Evolutionary conservation across 345 rosid species (phyloP), one percentile per base, ranked within the genome.

Genomic region (Tarenaya hassleriana): DNA sequence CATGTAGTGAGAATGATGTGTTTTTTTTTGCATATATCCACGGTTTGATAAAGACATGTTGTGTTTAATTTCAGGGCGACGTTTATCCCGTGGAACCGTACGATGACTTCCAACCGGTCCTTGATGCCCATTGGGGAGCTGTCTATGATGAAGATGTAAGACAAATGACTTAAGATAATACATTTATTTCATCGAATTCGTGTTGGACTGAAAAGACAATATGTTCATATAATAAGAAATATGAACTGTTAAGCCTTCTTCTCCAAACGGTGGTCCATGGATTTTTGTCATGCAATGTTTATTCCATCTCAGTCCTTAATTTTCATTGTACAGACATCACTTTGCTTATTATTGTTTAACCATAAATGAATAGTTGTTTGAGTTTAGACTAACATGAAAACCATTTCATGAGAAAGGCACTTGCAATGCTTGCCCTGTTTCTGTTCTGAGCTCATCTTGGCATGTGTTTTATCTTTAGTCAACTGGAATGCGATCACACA

Each of bases 61-160:
- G 51, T 60, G 35, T 15, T 35, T 50, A 11, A 5, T 50, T 61
- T 61, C 55, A 87, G 98, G 96, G 98, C 39, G 98, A 87, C 62
- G 96, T 91, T 59, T 91, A 91, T 77, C 98, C 98, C 16, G 85
- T 84, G 69, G 96, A 88, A 64, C 76, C 82, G 20, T 72, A 66
- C 60, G 75, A 73, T 34, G 59, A 60, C 55, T 63, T 76, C 62
- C n/a, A 74, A 63, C 89, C 78, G 60, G 73, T 91, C 66, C 98
- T 91, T 34, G 95, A 91, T 66, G 90, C 98, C 54, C 96, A 87
- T 17, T 91, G 96, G 98, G 98, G 98, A 34, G 78, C 77, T 62
- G 95, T 88, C 47, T 61, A 68, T 53, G 94, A 83, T 4, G 95
- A 79, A 57, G 98, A 91, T 73, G 98, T 91, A 81, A 77, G 90